Percentiles rank a stretch among this genome's conserved stretches.
Evolutionary conservation across 1,284 basidiomycete genomes (phyloP).

Genomic region (Irpex sp.): DNA sequence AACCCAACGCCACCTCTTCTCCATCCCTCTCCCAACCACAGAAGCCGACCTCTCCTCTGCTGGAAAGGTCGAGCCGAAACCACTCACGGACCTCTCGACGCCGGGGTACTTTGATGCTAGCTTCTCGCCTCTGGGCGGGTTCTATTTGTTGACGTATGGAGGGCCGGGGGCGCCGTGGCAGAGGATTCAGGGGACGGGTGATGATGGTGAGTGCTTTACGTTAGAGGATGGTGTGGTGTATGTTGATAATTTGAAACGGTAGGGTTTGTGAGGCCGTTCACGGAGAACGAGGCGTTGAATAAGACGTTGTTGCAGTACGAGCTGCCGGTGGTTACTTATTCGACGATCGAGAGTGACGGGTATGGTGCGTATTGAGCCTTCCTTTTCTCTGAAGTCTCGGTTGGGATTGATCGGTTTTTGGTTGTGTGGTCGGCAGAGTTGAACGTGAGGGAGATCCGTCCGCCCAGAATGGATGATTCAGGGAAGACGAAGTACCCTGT

Average conservation of each 20-base stretch:
- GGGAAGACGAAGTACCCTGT: slow-evolving; percentile 94
- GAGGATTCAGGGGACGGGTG: slow-evolving; percentile 64
- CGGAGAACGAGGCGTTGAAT: slow-evolving; percentile 74
- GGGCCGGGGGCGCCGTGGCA: slow-evolving; percentile 91
- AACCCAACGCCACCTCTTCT: slow-evolving; percentile 82
- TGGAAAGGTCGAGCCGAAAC: slow-evolving; percentile 34
- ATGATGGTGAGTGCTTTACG: slow-evolving; percentile 43
- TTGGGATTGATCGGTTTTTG: not conserved
- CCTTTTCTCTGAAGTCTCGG: not conserved
- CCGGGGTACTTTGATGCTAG: slow-evolving; percentile 62
- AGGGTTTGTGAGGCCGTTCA: slow-evolving; percentile 61
- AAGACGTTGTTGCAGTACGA: slow-evolving; percentile 70
- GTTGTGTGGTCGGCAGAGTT: slow-evolving; percentile 46
- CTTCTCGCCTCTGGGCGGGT: slow-evolving; percentile 84
- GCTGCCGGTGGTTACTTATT: slow-evolving; percentile 64
- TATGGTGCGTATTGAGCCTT: slow-evolving; percentile 50
- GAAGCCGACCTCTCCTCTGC: slow-evolving; percentile 16
- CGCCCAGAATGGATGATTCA: slow-evolving; percentile 88
- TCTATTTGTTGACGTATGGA: slow-evolving; percentile 77
- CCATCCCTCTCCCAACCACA: slow-evolving; percentile 57
- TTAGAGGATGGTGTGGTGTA: not conserved
- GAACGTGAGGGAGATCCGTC: slow-evolving; percentile 87
- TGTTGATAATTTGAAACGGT: not conserved
- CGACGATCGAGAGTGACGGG: slow-evolving; percentile 76
- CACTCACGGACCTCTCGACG: slow-evolving; percentile 65